These are phyloP conservation scores for Pontederia crassipes DNA, from an alignment of 176 grass and related monocot species.

Conservation along the genomic window DNA sequence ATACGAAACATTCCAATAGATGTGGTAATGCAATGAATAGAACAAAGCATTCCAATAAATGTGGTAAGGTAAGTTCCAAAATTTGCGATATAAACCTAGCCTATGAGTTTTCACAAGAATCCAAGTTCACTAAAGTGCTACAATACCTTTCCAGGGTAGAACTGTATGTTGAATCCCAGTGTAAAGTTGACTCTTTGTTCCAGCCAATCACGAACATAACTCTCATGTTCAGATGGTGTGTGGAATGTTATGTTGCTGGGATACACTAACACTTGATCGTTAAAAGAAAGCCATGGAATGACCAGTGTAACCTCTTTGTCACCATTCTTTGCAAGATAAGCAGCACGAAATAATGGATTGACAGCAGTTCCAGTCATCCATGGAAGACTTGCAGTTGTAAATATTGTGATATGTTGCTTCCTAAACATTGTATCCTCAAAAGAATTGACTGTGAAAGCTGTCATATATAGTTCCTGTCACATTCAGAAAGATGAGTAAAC, in stretches of 20 bases:
- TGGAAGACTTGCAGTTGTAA: slow-evolving; percentile 88
- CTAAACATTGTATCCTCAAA: slow-evolving; percentile 28
- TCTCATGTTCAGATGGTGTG: slow-evolving; percentile 64
- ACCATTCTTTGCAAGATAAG: slow-evolving; percentile 55
- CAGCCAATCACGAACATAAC: slow-evolving; percentile 59
- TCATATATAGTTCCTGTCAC: neutral
- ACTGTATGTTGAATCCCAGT: slow-evolving; percentile 56
- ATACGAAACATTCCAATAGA: no score
- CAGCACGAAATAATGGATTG: slow-evolving; percentile 63
- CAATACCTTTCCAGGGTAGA: slow-evolving; percentile 82
- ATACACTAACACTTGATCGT: slow-evolving; percentile 74
- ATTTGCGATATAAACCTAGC: neutral
- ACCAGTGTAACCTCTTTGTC: slow-evolving; percentile 66
- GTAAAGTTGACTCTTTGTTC: slow-evolving; percentile 56
- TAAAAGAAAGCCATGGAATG: slow-evolving; percentile 72
- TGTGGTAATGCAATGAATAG: no score
- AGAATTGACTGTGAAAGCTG: neutral
- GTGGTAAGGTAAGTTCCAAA: no score
- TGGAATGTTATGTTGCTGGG: slow-evolving; percentile 50
- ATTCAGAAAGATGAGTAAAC: no score
- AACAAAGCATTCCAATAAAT: no score
- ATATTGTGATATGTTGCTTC: slow-evolving; percentile 64
- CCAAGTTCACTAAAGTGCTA: neutral
- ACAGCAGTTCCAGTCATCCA: slow-evolving; percentile 94
- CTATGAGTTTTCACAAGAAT: neutral